Base-by-base conservation (phyloP, 805 yeast species). In the Myxozyma nipponensis region DNA sequence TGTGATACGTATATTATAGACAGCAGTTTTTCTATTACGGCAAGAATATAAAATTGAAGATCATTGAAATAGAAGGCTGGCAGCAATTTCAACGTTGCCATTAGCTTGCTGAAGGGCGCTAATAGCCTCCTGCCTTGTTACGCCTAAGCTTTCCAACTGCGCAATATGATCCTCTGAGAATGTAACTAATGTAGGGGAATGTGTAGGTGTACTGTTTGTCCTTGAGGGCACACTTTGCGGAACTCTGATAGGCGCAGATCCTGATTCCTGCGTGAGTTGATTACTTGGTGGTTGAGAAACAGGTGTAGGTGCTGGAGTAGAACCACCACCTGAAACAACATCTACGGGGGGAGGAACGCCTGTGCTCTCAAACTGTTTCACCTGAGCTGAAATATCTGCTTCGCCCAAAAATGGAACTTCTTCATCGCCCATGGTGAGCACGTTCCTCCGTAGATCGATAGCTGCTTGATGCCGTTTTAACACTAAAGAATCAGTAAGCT, bases 71-170 rank as follows among this genome's bases (percentile, higher is more conserved):
- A 61, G 44, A 19, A 85, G 61, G 1, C 95, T 80, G 1, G 96
- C 97, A 0, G 98, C 98, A 54, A 82, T 57, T 46, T 91, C 97
- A 0, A 84, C 78, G 62, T 90, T 85, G 6, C 96, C 96, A 24
- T 76, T 73, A 1, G 95, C 77, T 52, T 72, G 76, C 24, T 72
- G 69, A 45, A 91, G 69, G 0, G 96, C 96, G 2, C 67, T 61
- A 2, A 81, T 66, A 0, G 83, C 93, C 57, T 85, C 82, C 1
- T 68, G 64, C 57, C 81, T 73, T 2, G 83, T 67, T 60, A 89
- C 88, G 0, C 98, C 98, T 53, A 91, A 70, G 15, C 74, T 75
- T 42, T 78, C 74, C 46, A 90, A 70, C 46, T 76, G 78, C 24
- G 67, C 60, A 1, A 81, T 66, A 0, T 59, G 57, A 2, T 61